phyloP scores from a whole-genome alignment of 108 stramenopile species.

The Parietichytrium sp. region DNA sequence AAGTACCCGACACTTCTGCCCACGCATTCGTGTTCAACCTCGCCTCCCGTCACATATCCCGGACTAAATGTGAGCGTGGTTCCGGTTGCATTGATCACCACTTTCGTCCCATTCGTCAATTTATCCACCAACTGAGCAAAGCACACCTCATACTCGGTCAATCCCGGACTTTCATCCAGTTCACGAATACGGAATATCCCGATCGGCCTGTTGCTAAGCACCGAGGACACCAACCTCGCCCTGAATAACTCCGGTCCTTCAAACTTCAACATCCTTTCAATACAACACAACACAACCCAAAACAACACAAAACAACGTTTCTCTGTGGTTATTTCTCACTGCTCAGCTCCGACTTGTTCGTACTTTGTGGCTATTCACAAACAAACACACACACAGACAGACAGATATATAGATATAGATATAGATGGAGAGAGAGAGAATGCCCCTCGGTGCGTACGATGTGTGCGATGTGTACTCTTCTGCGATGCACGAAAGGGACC shows the following conservation, averaged over 20 bases:
- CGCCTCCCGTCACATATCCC: slow-evolving; percentile 85
- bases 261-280: neutral
- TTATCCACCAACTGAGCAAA: slow-evolving; percentile 77
- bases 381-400: too few species aligned
- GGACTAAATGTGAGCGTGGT: slow-evolving; percentile 86
- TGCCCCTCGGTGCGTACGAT: too few species aligned
- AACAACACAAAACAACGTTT: too few species aligned
- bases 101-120: slow-evolving; percentile 87
- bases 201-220: slow-evolving; percentile 34
- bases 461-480: too few species aligned
- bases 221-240: too few species aligned
- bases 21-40: slow-evolving; percentile 68
- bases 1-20: slow-evolving; percentile 91
- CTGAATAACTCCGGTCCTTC: slow-evolving; percentile 24
- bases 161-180: slow-evolving; percentile 11
- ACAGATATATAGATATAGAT: too few species aligned
- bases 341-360: too few species aligned
- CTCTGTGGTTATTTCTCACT: too few species aligned
- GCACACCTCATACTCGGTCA: slow-evolving; percentile 54
- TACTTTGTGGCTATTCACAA: too few species aligned
- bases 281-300: too few species aligned
- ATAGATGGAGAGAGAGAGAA: too few species aligned
- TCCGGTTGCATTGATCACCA: slow-evolving; percentile 97
- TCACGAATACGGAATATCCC: neutral
- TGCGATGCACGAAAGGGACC: too few species aligned